A percentile compares a stretch with the other conserved stretches of the same genome.
phyloP scores from a whole-genome alignment of 129 eudicot species.

The Erigeron canadensis region DNA sequence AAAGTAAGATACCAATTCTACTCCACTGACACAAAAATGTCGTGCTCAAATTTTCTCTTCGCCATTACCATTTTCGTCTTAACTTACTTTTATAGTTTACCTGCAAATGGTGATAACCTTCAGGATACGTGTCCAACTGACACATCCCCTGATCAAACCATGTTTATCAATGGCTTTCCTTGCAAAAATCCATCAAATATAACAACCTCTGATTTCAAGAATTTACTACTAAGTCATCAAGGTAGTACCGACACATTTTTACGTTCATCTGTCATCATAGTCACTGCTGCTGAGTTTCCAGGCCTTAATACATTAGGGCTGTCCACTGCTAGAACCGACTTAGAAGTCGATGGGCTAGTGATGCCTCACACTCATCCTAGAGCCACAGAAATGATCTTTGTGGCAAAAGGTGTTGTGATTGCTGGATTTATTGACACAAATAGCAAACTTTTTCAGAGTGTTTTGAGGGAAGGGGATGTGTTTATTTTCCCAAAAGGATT shows the following conservation, averaged over 20 bases:
- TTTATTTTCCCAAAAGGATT: conserved; percentile 62
- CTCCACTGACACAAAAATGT: conserved; percentile 27
- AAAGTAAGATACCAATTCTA: conserved; percentile 9
- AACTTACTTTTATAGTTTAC: conserved; percentile 20
- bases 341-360: conserved; percentile 71
- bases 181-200: conserved; percentile 69
- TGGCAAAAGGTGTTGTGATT: conserved; percentile 56
- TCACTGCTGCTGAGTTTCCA: conserved; percentile 63
- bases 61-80: conserved; percentile 11
- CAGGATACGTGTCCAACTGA: conserved; percentile 71
- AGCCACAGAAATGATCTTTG: conserved; percentile 63
- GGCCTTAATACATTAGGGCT: conserved; percentile 85
- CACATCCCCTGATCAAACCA: conserved; percentile 28
- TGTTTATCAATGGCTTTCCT: conserved; percentile 71
- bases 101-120: conserved; percentile 57
- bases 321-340: conserved; percentile 56
- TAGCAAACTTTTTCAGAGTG: conserved; percentile 52
- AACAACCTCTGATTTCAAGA: conserved; percentile 71
- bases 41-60: conserved; percentile 23
- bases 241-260: conserved; percentile 51
- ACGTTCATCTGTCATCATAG: conserved; percentile 46
- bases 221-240: conserved; percentile 34
- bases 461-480: conserved; percentile 53
- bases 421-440: conserved; percentile 72
- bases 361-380: conserved; percentile 84